Evolutionary conservation across 2,329 filamentous ascomycete genomes (phyloP).

Genomic region (Tolypocladium sp.): DNA sequence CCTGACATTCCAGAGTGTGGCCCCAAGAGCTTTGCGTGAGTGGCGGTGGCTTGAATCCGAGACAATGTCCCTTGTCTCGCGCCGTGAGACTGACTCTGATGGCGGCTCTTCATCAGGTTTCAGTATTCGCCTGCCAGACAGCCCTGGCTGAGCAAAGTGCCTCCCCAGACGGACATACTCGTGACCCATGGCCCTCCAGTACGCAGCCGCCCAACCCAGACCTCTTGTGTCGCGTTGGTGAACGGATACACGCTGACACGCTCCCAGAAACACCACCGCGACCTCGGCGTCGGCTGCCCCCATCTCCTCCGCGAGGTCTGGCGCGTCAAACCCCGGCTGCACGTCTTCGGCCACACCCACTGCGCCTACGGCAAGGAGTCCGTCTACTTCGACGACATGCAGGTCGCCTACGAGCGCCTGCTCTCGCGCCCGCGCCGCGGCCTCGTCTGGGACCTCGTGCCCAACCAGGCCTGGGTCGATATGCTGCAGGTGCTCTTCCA

Average conservation of each 20-base stretch:
- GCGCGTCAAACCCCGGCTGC: slow-evolving; percentile 64
- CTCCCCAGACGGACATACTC: slow-evolving; percentile 65
- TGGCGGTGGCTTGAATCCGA: not conserved
- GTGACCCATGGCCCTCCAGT: slow-evolving; percentile 74
- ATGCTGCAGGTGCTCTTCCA: slow-evolving; percentile 33
- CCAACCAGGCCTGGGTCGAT: slow-evolving; percentile 36
- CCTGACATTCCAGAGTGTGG: slow-evolving; percentile 73
- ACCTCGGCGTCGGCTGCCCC: slow-evolving; percentile 61
- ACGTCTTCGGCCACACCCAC: slow-evolving; percentile 83
- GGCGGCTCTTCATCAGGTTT: slow-evolving; percentile 39
- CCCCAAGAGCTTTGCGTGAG: slow-evolving; percentile 54
- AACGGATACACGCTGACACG: not conserved
- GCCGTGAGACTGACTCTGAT: not conserved
- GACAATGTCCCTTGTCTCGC: not conserved
- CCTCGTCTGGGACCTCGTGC: slow-evolving; percentile 34
- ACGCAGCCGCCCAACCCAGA: slow-evolving; percentile 9
- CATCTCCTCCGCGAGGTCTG: slow-evolving; percentile 63
- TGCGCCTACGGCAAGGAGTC: slow-evolving; percentile 61
- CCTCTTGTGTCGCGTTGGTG: not conserved
- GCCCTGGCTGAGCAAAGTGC: slow-evolving; percentile 65
- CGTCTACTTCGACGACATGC: slow-evolving; percentile 66
- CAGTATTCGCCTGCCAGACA: slow-evolving; percentile 59
- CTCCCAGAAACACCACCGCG: slow-evolving; percentile 54
- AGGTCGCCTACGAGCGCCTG: slow-evolving; percentile 62
- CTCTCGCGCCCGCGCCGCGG: slow-evolving; percentile 33